Evolutionary conservation across 176 grass and related monocot species (phyloP).

Genomic region (Avena sativa): DNA sequence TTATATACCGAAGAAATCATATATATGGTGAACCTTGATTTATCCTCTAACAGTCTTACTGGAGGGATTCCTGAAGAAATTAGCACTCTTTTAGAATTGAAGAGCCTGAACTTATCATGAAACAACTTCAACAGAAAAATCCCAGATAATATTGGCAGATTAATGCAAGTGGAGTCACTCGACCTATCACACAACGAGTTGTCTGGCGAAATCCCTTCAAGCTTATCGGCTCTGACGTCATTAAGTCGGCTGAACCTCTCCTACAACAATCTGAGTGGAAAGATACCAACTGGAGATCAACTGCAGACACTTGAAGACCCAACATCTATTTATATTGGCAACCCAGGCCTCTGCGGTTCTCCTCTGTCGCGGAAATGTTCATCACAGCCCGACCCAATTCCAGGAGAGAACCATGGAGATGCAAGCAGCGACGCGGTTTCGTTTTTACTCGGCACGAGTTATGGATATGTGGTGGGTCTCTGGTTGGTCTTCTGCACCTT

Average conservation of each 20-base stretch:
- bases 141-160: background rate
- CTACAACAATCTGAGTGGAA: conserved; percentile 11
- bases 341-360: background rate
- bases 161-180: background rate
- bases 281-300: conserved; percentile 13
- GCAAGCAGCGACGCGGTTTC: background rate
- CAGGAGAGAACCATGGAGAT: background rate
- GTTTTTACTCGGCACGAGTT: background rate
- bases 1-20: background rate
- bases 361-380: background rate
- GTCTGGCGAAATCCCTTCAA: background rate
- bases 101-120: conserved; percentile 29
- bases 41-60: conserved; percentile 29
- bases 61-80: conserved; percentile 32
- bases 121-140: background rate
- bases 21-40: conserved; percentile 44
- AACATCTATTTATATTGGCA: background rate
- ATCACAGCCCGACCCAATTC: background rate
- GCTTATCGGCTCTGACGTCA: background rate
- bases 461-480: background rate
- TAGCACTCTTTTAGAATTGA: background rate
- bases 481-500: background rate
- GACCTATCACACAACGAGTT: conserved; percentile 20
- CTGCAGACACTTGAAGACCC: background rate
- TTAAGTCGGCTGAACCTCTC: conserved; percentile 33